Evolutionary conservation across 305 asterid genomes (phyloP), one percentile per base, ranked within the genome.

Genomic region (Rubia balearica): DNA sequence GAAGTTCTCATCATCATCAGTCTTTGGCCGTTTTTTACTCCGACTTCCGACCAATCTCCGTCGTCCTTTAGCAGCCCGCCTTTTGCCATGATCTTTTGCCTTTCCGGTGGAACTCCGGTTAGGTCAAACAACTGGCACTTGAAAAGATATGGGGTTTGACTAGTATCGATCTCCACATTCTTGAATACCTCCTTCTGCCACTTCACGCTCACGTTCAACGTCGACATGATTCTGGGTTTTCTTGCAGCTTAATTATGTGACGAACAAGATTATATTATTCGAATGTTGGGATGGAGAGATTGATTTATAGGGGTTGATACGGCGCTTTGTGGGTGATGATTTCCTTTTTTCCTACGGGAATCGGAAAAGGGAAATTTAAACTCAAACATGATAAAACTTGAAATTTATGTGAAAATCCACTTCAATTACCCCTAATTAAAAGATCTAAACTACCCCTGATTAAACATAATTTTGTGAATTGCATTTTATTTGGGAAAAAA

Each of bases 1-100:
- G 97, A 98, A 45, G 97, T 95, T 82, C 99, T 98, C 98, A 91
- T 95, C 99, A 95, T 91, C 99, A 95, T 95, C 76, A 95, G 81
- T 73, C 90, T 90, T 85, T 95, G 99, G 75, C 98, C 99, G 98
- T 88, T 88, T 83, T 95, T 95, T 43, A 95, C 94, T 71, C 92
- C 98, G 59, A 90, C 83, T 81, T 81, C 87, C 22, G 92, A 84
- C 99, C 99, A 94, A 75, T 95, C 98, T 16, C 96, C 90, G 49
- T 90, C 98, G 30, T 95, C 99, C 99, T 95, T 95, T 40, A 95
- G 78, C 64, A 95, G 75, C 70, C 98, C 98, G 76, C 99, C 99
- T 83, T 95, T 95, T 53, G 91, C 96, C 99, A 95, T 90, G 68
- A 95, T 95, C 87, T 95, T 95, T 82, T 95, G 99, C 77, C 99